Evolutionary conservation across 805 yeast genomes (phyloP), one percentile per base, ranked within the genome.

Genomic region (Wickerhamiella australiensis): DNA sequence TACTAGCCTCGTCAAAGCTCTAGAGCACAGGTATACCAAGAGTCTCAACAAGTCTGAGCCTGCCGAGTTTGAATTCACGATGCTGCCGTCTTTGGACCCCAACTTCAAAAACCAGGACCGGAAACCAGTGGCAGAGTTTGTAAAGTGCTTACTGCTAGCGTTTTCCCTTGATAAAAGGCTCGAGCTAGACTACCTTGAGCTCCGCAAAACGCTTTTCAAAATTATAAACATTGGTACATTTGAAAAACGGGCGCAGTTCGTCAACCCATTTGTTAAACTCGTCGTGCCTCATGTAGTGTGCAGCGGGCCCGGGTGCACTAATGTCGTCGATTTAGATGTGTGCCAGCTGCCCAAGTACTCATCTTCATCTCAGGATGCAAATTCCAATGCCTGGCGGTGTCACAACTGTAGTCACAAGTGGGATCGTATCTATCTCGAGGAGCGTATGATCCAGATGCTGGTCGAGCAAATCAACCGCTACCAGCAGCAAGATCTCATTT

Each of bases 201-300:
- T 92, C 50, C 73, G 96, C 50, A 79, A 83, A 53, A 87, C 82
- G 50, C 66, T 94, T 53, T 70, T 92, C 33, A 71, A 74, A 1
- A 64, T 83, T 4, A 76, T 94, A 56, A 94, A 87, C 26, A 74
- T 88, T 36, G 78, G 82, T 52, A 98, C 92, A 61, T 92, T 92
- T 65, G 79, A 85, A 54, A 74, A 74, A 3, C 85, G 79, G 51
- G 85, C 90, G 1, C 69, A 69, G 15, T 88, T 87, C 65, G 65
- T 63, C 37, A 78, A 86, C 60, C 96, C 96, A 13, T 76, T 92
- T 46, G 70, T 84, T 0, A 74, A 84, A 0, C 69, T 92, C 53
- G 67, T 72, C 31, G 64, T 92, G 3, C 75, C 80, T 1, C 81
- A 80, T 41, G 73, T 87, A 5, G 69, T 82, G 5, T 92, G 99